Evolutionary conservation across 169 alveolate species (phyloP).

Genomic region (Cryptosporidium meleagridis): DNA sequence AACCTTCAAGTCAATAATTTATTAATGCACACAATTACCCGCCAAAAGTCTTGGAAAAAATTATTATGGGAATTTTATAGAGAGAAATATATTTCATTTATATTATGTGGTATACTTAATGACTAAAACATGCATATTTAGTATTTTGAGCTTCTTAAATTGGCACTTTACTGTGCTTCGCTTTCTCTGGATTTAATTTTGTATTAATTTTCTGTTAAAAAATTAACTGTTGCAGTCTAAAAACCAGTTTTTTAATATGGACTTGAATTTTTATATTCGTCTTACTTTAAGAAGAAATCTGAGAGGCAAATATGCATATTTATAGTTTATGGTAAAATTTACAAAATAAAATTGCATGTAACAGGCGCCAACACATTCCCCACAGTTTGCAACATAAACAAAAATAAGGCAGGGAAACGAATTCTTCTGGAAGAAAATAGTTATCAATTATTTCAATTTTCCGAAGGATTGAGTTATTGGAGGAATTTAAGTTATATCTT

Average conservation of each 20-base stretch:
- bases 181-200: no score
- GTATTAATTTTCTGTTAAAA: not conserved
- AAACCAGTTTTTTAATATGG: no score
- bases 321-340: not conserved
- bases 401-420: not conserved
- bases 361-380: not conserved
- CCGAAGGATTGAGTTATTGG: not conserved
- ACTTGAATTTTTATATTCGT: no score
- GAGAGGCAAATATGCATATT: not conserved
- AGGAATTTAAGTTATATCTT: no score
- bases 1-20: not conserved
- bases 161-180: not conserved
- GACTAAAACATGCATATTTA: not conserved
- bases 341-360: not conserved
- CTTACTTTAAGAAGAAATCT: not conserved
- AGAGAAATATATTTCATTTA: no score
- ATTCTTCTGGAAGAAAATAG: not conserved
- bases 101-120: no score
- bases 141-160: no score
- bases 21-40: constrained; percentile 21
- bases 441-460: not conserved
- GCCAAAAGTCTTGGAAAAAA: not conserved
- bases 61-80: no score
- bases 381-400: not conserved
- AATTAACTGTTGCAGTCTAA: no score